These are phyloP conservation scores for Colletotrichum sp. DNA, from an alignment of 2,329 filamentous ascomycete genomes.

Conservation along the genomic window DNA sequence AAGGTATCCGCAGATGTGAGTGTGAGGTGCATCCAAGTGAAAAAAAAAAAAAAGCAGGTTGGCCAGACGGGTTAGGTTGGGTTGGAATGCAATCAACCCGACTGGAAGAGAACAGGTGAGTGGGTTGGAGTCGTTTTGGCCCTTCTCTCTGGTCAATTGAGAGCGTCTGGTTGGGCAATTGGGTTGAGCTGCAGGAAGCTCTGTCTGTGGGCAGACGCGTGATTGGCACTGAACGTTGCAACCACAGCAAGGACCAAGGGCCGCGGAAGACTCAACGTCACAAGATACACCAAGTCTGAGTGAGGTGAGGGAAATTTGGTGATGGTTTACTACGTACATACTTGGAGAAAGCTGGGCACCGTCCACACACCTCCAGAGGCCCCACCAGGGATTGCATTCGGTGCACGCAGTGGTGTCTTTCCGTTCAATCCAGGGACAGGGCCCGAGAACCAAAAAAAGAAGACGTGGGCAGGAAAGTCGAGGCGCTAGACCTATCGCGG, in stretches of 20 bases:
- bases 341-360: not conserved
- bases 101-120: constrained; percentile 3
- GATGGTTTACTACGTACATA: not conserved
- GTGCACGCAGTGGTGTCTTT: not conserved
- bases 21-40: not conserved
- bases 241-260: not conserved
- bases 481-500: not conserved
- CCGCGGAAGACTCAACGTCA: not conserved
- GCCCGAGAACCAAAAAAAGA: not conserved
- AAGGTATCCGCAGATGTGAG: not conserved
- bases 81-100: constrained; percentile 16
- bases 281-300: not conserved
- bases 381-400: not conserved
- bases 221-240: constrained; percentile 4
- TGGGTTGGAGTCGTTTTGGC: not conserved
- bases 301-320: not conserved
- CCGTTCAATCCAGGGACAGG: not conserved
- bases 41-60: not conserved
- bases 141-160: not conserved
- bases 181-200: not conserved
- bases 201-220: constrained; percentile 7
- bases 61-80: not conserved
- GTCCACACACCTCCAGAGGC: not conserved
- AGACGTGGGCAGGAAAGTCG: not conserved
- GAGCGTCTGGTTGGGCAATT: constrained; percentile 14